Evolutionary conservation across 148 eudicot genomes (phyloP).

Genomic region (Rhododendron vialii): DNA sequence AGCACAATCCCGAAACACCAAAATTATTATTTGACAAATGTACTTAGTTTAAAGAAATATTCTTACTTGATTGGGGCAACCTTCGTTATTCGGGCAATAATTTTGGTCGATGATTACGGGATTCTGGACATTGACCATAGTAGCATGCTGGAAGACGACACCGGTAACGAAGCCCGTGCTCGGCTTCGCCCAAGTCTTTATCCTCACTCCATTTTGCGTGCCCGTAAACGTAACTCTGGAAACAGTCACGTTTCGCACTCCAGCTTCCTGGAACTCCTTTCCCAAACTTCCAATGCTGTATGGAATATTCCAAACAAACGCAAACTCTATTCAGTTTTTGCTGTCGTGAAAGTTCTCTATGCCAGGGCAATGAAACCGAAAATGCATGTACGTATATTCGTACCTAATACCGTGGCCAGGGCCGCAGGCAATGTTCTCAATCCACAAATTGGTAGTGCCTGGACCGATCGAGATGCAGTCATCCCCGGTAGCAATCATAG

Average conservation of each 20-base stretch:
- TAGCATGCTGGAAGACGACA: slow-evolving; percentile 29
- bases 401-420: slow-evolving; percentile 75
- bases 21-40: background rate
- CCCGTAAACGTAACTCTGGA: slow-evolving; percentile 22
- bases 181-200: slow-evolving; percentile 45
- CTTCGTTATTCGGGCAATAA: slow-evolving; percentile 34
- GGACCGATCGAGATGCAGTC: slow-evolving; percentile 61
- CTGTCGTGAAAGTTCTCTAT: background rate
- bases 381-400: background rate
- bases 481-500: slow-evolving; percentile 42
- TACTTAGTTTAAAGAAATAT: background rate
- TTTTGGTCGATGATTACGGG: slow-evolving; percentile 56
- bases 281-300: slow-evolving; percentile 57
- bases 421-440: slow-evolving; percentile 40
- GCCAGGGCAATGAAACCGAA: background rate
- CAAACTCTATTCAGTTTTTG: background rate
- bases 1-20: background rate
- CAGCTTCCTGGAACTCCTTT: slow-evolving; percentile 20
- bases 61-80: slow-evolving; percentile 27
- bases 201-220: slow-evolving; percentile 48
- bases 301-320: background rate
- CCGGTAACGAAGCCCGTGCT: slow-evolving; percentile 19
- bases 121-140: slow-evolving; percentile 41
- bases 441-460: slow-evolving; percentile 29
- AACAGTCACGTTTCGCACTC: slow-evolving; percentile 48